phyloP scores from a whole-genome alignment of 495 filamentous ascomycete species.

The Immersiella caudata region DNA sequence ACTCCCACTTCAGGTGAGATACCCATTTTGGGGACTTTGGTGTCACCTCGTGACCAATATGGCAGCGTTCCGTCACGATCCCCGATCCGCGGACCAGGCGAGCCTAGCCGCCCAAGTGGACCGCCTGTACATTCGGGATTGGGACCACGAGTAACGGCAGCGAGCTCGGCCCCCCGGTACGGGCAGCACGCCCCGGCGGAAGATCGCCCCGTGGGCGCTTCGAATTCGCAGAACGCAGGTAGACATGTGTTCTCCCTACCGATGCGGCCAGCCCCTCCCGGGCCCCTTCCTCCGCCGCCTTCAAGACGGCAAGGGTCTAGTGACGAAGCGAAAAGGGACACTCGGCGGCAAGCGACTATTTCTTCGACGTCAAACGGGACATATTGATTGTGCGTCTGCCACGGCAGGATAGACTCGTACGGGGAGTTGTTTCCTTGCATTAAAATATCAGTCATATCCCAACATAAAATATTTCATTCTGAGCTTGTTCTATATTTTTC shows the following conservation, averaged over 20 bases:
- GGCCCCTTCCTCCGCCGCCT: constrained; percentile 48
- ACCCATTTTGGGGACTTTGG: constrained; percentile 58
- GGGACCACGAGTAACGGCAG: constrained; percentile 50
- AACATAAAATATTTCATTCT: constrained; percentile 11
- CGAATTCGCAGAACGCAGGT: constrained; percentile 28
- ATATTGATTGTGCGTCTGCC: constrained; percentile 24
- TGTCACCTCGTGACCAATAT: constrained; percentile 44
- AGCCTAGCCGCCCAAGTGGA: constrained; percentile 48
- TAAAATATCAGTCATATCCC: constrained; percentile 25
- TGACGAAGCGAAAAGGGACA: constrained; percentile 28
- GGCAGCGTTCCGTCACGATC: constrained; percentile 45
- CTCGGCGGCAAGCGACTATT: constrained; percentile 42
- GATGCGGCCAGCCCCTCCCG: constrained; percentile 51
- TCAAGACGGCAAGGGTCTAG: constrained; percentile 44
- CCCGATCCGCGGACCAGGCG: constrained; percentile 45
- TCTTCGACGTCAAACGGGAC: constrained; percentile 40
- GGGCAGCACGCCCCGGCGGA: constrained; percentile 35
- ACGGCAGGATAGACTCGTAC: constrained; percentile 21
- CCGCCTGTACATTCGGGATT: constrained; percentile 54
- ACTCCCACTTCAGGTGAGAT: constrained; percentile 71
- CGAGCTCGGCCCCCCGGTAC: constrained; percentile 46
- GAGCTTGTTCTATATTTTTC: constrained; percentile 12
- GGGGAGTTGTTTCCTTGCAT: constrained; percentile 34
- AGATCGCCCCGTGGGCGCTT: constrained; percentile 23
- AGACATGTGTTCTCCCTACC: constrained; percentile 50